These are phyloP conservation scores for Debaryomycetaceae sp. DNA, from an alignment of 1,139 yeast species.

Conservation along the genomic window DNA sequence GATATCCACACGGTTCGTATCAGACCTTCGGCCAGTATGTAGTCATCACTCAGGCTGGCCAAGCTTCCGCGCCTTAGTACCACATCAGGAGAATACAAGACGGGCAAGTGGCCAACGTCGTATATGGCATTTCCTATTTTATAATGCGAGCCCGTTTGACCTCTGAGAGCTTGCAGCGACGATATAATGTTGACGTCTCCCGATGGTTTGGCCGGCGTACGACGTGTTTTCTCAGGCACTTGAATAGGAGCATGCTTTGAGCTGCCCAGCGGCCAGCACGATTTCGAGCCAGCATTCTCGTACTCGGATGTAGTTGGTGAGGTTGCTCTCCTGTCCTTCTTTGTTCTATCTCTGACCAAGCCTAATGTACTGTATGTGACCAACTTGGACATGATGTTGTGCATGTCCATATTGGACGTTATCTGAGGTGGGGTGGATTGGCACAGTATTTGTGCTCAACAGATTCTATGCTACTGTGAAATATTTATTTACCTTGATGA, in stretches of 20 bases:
- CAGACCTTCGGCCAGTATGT: slow-evolving; percentile 7
- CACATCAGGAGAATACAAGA: slow-evolving; percentile 5
- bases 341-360: slow-evolving; percentile 6
- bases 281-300: background rate
- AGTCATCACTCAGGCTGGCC: slow-evolving; percentile 7
- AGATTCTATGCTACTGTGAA: too few relatives aligned
- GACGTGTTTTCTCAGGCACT: slow-evolving; percentile 5
- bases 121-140: background rate
- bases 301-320: background rate
- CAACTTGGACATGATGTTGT: slow-evolving; percentile 7
- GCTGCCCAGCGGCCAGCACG: slow-evolving; percentile 5
- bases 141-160: background rate
- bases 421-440: slow-evolving; percentile 4
- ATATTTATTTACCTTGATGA: too few relatives aligned
- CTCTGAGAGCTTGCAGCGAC: slow-evolving; percentile 8
- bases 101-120: slow-evolving; percentile 3
- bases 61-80: slow-evolving; percentile 3
- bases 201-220: slow-evolving; percentile 7
- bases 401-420: slow-evolving; percentile 10
- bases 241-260: background rate
- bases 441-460: slow-evolving; percentile 1
- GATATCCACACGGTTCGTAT: slow-evolving; percentile 4
- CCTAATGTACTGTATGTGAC: slow-evolving; percentile 9
- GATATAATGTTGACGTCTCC: slow-evolving; percentile 6
- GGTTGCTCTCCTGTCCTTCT: slow-evolving; percentile 2